A percentile compares a stretch with the other conserved stretches of the same genome.
Conservation (phyloP, 148 eudicot genomes). For the Rhododendron simsii region DNA sequence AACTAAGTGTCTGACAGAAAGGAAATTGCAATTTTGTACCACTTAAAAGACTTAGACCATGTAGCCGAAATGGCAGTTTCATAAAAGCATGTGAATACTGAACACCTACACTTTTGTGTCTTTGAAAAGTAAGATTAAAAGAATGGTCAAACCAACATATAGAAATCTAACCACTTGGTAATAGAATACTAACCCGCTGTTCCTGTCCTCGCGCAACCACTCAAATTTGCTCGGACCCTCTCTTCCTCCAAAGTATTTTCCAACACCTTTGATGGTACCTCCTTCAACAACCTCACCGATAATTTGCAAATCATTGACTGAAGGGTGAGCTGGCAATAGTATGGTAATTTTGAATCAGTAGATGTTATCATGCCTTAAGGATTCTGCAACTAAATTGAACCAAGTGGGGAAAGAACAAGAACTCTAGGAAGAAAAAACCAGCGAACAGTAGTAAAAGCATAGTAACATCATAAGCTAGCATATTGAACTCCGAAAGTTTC, state of each 20-base stretch:
- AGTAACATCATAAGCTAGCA: neutral
- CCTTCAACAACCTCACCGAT: conserved; percentile 85
- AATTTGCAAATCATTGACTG: conserved; percentile 66
- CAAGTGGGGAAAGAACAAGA: neutral
- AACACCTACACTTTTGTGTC: neutral
- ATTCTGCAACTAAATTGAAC: neutral
- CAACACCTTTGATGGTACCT: conserved; percentile 60
- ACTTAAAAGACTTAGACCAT: no score
- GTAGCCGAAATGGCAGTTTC: neutral
- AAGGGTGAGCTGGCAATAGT: conserved; percentile 76
- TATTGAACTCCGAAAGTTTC: neutral
- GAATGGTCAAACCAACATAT: neutral
- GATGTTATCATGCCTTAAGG: conserved; percentile 2
- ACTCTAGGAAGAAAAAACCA: neutral
- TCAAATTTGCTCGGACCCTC: conserved; percentile 99
- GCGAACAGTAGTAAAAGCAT: neutral
- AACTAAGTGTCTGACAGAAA: neutral
- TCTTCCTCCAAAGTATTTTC: conserved; percentile 91
- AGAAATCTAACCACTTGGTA: neutral
- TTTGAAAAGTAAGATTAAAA: neutral
- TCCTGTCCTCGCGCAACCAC: conserved; percentile 80
- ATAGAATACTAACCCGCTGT: conserved; percentile 56
- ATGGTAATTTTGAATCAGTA: neutral
- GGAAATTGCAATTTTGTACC: neutral
- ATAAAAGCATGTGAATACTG: neutral